A percentile compares a stretch with the other conserved stretches of the same genome.
Conservation (phyloP, 2,329 filamentous ascomycete species). For the Apiospora phragmitis region DNA sequence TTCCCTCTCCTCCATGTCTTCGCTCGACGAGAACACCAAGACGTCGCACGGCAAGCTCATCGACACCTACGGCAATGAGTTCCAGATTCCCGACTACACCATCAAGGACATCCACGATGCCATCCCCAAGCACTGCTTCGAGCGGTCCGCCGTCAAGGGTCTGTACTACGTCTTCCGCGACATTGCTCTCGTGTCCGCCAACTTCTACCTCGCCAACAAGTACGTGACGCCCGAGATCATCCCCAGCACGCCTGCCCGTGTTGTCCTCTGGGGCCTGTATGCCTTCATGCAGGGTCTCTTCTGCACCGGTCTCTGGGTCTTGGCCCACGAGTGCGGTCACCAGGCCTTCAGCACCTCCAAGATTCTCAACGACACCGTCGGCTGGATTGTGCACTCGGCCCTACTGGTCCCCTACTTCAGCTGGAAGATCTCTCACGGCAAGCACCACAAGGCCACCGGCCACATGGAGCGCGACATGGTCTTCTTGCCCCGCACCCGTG, state of each 20-base stretch:
- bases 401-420: slow-evolving; percentile 97
- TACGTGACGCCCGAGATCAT: slow-evolving; percentile 85
- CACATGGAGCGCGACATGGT: slow-evolving; percentile 99
- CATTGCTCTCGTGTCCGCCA: slow-evolving; percentile 67
- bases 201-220: slow-evolving; percentile 87
- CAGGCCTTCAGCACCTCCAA: slow-evolving; percentile 95
- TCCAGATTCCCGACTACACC: slow-evolving; percentile 90
- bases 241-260: slow-evolving; percentile 67
- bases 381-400: slow-evolving; percentile 86
- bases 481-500: slow-evolving; percentile 90
- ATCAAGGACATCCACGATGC: slow-evolving; percentile 97
- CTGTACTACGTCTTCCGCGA: slow-evolving; percentile 86
- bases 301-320: slow-evolving; percentile 90
- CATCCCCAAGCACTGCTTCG: slow-evolving; percentile 96
- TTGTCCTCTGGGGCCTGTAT: slow-evolving; percentile 63
- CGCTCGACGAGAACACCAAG: slow-evolving; percentile 52
- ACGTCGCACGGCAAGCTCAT: slow-evolving; percentile 64
- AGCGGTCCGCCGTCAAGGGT: slow-evolving; percentile 76
- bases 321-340: slow-evolving; percentile 98
- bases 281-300: slow-evolving; percentile 89
- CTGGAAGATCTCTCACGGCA: slow-evolving; percentile 98
- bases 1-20: slow-evolving; percentile 86
- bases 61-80: slow-evolving; percentile 94
- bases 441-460: slow-evolving; percentile 99
- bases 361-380: slow-evolving; percentile 85